Evolutionary conservation across 2,329 filamentous ascomycete genomes (phyloP).

Genomic region (Sarocladiaceae sp.): DNA sequence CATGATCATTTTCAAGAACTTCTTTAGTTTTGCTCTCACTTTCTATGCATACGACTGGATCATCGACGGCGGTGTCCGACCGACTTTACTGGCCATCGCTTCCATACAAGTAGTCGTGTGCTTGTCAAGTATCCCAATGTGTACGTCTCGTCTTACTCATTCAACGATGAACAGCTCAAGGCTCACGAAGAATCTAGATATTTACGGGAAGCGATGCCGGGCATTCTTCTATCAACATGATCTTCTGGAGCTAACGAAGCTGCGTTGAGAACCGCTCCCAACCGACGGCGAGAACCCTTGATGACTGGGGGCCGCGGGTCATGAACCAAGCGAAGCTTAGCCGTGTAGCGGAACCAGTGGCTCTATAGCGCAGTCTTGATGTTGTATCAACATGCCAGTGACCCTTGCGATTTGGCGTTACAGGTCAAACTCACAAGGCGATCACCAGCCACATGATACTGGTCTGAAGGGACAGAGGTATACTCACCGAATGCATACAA

Average conservation of each 20-base stretch:
- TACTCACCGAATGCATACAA: no score
- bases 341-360: no score
- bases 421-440: no score
- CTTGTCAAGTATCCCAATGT: constrained; percentile 65
- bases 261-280: constrained; percentile 21
- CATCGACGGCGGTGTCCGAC: constrained; percentile 52
- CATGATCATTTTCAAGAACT: constrained; percentile 88
- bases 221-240: constrained; percentile 72
- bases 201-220: constrained; percentile 72
- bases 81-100: constrained; percentile 62
- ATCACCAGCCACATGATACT: no score
- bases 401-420: no score
- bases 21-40: constrained; percentile 82
- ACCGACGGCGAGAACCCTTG: no score
- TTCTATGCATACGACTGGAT: constrained; percentile 84
- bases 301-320: no score
- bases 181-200: constrained; percentile 41
- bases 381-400: no score
- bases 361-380: no score
- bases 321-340: no score
- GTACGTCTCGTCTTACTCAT: constrained; percentile 48
- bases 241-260: constrained; percentile 41
- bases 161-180: background rate
- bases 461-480: no score
- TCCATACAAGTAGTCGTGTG: constrained; percentile 76